A percentile compares a stretch with the other conserved stretches of the same genome.
Evolutionary conservation across 2,329 filamentous ascomycete genomes (phyloP).

Genomic region (Fusarium decemcellulare): DNA sequence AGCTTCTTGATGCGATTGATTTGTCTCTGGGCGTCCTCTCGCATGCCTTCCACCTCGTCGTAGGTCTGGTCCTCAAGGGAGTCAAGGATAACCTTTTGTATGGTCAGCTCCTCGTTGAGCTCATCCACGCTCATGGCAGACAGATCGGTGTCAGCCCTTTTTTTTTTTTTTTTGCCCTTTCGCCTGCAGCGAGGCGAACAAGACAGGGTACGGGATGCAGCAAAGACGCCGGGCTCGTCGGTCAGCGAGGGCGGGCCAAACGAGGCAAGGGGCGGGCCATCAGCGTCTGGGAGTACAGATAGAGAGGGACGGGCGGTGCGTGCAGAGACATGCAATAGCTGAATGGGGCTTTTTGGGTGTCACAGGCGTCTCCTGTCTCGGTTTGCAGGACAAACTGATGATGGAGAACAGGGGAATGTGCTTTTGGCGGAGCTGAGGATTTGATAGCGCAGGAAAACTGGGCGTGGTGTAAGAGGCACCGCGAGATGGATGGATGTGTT

Average conservation of each 20-base stretch:
- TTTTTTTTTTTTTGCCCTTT: slow-evolving; percentile 23
- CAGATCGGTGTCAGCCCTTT: slow-evolving; percentile 34
- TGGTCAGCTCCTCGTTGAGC: slow-evolving; percentile 58
- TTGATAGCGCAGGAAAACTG: slow-evolving; percentile 12
- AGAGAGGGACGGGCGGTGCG: slow-evolving; percentile 8
- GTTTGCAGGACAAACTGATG: background rate
- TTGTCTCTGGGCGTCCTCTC: slow-evolving; percentile 43
- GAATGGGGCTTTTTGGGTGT: background rate
- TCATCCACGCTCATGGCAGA: slow-evolving; percentile 42
- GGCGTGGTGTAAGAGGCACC: slow-evolving; percentile 4
- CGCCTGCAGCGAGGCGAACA: slow-evolving; percentile 27
- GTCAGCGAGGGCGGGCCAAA: slow-evolving; percentile 29
- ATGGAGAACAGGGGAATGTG: background rate
- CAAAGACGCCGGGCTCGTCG: slow-evolving; percentile 23
- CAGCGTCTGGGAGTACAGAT: slow-evolving; percentile 20
- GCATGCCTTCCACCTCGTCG: slow-evolving; percentile 50
- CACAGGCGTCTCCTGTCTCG: slow-evolving; percentile 12
- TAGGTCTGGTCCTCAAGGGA: slow-evolving; percentile 53
- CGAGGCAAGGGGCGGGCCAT: slow-evolving; percentile 28
- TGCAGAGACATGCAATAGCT: background rate
- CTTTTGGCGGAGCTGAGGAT: background rate
- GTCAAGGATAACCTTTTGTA: slow-evolving; percentile 59
- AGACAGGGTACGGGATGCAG: slow-evolving; percentile 9
- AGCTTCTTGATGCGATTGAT: slow-evolving; percentile 52
- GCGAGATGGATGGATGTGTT: no score